Evolutionary conservation across 2,329 filamentous ascomycete species (phyloP), one percentile per base, ranked within the genome.

Genomic region (Rhynchosporium secalis): DNA sequence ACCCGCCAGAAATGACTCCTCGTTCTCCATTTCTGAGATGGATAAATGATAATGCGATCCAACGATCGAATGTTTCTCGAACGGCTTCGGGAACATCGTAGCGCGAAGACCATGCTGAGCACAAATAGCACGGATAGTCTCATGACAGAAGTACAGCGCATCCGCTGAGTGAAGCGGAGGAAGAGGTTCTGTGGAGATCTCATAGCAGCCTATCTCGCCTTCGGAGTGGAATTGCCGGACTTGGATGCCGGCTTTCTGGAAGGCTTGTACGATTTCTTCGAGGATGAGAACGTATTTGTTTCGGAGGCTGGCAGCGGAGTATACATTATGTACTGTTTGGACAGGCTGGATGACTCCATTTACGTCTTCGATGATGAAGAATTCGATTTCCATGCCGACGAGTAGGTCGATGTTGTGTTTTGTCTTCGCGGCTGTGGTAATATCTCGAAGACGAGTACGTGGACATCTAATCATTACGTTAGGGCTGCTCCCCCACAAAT

Each of bases 381-480:
- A 85, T 74, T 95, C 91, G 46, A 95, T 84, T 74, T 96, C 91
- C 68, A 94, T 93, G 0, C 91, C 91, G 26, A 91, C 75, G 0
- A 86, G 78, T 51, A 92, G 84, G 1, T 79, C 75, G 3, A 91
- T 77, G 1, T 80, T 78, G 47, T 83, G 78, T 10, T 60, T 63
- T 2, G 74, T 69, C 13, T 80, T 76, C 0, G 88, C 82, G 3
- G 77, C 74, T 0, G 80, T 76, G 1, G 87, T 72, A 0, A 86
- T 77, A 3, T 75, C 78, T 61, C 83, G 77, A 61, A 95, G 77
- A 62, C 87, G 73, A 46, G 84, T 78, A 58, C 90, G 82, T 0
- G 90, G 90, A 68, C 90, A 94, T 1, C 86, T 36, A 36, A 6
- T 36, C 9, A 10, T 6, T 36, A 6, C 9, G 33, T 36, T 36